Evolutionary conservation across 2,329 filamentous ascomycete species (phyloP), one percentile per base, ranked within the genome.

Genomic region (Dactylellina leptospora): DNA sequence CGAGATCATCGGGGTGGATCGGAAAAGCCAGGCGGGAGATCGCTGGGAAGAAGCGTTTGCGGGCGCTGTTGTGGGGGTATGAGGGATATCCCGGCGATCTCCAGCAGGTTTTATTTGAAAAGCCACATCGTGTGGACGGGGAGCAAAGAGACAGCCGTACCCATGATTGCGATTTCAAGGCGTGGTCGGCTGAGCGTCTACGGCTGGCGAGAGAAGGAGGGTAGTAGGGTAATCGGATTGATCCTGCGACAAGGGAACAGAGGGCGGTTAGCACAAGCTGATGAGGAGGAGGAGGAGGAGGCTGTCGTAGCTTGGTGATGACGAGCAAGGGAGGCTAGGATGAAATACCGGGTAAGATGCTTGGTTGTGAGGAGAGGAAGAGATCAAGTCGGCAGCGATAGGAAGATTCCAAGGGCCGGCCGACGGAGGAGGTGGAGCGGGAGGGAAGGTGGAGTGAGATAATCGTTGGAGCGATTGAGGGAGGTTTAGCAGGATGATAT

Each of bases 131-230:
- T 11, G 36, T n/a, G 36, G 30, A 28, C 40, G 30, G 10, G 10
- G 22, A 8, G 20, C 6, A 33, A 8, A 13, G 23, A 33, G 48
- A 74, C 40, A 58, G 72, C 79, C 81, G 75, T 77, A 84, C 82
- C 82, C 82, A 88, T 88, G 85, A 86, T 88, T 87, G 85, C 84
- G 58, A 36, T 50, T 54, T 36, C 16, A 60, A 18, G 2, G 40
- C 10, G 33, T 20, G 5, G 56, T 48, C 30, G 47, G 33, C 18
- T 51, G 10, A 44, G 44, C 30, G 20, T n/a, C 44, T 63, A 58
- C 58, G 22, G 20, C 2, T 44, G 13, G 18, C 4, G 23, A 16
- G 30, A 53, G 25, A 38, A 16, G 40, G 20, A 8, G 28, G 28
- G 30, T 51, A 27, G 13, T 36, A 25, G 11, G 56, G 44, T 50